Conservation (phyloP, 192 early-diverging fungal genomes). For the Gigaspora rosea region DNA sequence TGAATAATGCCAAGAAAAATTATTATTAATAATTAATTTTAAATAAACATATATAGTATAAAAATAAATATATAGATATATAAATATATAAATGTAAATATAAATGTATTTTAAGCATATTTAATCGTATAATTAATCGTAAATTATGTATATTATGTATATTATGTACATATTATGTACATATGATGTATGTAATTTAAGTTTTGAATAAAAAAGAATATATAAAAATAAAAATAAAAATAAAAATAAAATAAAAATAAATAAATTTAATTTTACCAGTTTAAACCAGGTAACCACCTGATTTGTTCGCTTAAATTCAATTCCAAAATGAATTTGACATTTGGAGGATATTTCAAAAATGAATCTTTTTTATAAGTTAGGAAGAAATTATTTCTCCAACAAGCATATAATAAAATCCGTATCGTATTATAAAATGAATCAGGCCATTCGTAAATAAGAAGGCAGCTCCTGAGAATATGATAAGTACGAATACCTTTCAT, state of each 20-base stretch:
- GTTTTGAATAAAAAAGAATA: too few species aligned
- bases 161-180: too few species aligned
- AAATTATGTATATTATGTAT: too few species aligned
- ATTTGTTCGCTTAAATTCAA: not conserved
- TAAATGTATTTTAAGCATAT: too few species aligned
- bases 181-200: not conserved
- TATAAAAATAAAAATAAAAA: too few species aligned
- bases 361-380: not conserved
- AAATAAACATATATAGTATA: not conserved
- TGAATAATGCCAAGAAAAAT: too few species aligned
- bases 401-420: conserved; percentile 4
- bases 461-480: not conserved
- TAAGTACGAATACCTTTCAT: not conserved
- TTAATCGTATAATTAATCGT: too few species aligned
- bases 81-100: not conserved
- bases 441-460: not conserved
- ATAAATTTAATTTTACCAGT: not conserved
- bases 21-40: not conserved
- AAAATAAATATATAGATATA: not conserved
- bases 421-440: not conserved
- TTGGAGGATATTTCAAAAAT: not conserved
- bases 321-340: not conserved
- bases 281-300: not conserved
- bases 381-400: conserved; percentile 2
- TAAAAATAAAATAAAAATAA: too few species aligned